Conservation (phyloP, 495 filamentous ascomycete genomes). For the Amniculicola lignicola region DNA sequence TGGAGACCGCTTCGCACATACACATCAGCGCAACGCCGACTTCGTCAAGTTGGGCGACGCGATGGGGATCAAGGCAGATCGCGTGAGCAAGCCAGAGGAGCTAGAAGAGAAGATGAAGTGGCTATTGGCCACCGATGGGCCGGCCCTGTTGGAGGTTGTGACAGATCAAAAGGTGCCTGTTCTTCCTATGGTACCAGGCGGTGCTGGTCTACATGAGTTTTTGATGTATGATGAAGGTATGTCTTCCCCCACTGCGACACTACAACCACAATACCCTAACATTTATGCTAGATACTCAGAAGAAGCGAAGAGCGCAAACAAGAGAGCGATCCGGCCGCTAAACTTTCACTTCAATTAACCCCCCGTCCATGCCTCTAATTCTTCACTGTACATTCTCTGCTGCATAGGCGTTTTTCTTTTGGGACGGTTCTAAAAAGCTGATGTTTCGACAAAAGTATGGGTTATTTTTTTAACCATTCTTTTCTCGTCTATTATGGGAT, state of each 20-base stretch:
- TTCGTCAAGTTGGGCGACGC: constrained; percentile 87
- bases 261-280: neutral
- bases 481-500: too few species aligned
- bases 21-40: constrained; percentile 84
- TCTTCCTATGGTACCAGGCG: constrained; percentile 91
- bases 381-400: neutral
- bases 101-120: constrained; percentile 77
- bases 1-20: constrained; percentile 86
- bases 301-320: constrained; percentile 69
- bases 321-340: constrained; percentile 58
- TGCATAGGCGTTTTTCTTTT: neutral
- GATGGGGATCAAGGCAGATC: constrained; percentile 42
- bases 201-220: constrained; percentile 87
- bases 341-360: neutral
- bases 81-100: constrained; percentile 77
- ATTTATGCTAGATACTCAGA: constrained; percentile 29
- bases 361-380: neutral
- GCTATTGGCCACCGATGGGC: constrained; percentile 66
- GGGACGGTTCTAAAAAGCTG: too few species aligned
- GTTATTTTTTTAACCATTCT: too few species aligned
- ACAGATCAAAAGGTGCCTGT: constrained; percentile 90
- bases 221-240: constrained; percentile 81
- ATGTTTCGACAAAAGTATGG: too few species aligned
- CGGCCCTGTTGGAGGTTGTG: constrained; percentile 47
- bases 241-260: constrained; percentile 1